Percentiles rank a stretch among this genome's conserved stretches.
phyloP scores from a whole-genome alignment of 116 monocot species.

The Phalaenopsis hybrid region DNA sequence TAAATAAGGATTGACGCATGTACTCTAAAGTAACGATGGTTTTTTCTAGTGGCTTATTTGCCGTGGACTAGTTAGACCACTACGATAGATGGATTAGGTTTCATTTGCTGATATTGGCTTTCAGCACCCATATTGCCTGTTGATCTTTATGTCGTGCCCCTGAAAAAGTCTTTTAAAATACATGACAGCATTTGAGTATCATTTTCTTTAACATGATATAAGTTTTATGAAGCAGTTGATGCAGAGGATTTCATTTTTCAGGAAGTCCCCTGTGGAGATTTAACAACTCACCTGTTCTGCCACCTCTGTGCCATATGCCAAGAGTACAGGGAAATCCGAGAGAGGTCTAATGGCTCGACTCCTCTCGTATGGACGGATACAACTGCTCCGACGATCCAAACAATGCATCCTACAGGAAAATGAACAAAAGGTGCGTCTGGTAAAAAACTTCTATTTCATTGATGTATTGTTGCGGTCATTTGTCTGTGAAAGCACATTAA shows the following conservation, averaged over 20 bases:
- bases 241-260: not conserved
- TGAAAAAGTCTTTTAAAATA: no score
- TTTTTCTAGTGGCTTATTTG: no score
- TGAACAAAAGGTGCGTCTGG: not conserved
- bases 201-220: no score
- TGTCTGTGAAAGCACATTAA: not conserved
- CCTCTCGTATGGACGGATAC: conserved; percentile 22
- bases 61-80: no score
- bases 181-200: no score
- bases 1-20: no score
- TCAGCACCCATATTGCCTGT: no score
- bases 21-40: no score
- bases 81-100: no score
- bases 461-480: not conserved
- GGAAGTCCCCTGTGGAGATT: conserved; percentile 89
- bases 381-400: conserved; percentile 53
- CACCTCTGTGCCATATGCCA: conserved; percentile 86
- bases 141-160: no score
- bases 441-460: not conserved
- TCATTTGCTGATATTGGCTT: no score
- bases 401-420: conserved; percentile 43
- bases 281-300: conserved; percentile 76
- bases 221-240: not conserved
- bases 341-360: conserved; percentile 38
- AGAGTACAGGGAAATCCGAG: conserved; percentile 85